Evolutionary conservation across 1,284 basidiomycete genomes (phyloP).

Genomic region (Cutaneotrichosporon dermatis): DNA sequence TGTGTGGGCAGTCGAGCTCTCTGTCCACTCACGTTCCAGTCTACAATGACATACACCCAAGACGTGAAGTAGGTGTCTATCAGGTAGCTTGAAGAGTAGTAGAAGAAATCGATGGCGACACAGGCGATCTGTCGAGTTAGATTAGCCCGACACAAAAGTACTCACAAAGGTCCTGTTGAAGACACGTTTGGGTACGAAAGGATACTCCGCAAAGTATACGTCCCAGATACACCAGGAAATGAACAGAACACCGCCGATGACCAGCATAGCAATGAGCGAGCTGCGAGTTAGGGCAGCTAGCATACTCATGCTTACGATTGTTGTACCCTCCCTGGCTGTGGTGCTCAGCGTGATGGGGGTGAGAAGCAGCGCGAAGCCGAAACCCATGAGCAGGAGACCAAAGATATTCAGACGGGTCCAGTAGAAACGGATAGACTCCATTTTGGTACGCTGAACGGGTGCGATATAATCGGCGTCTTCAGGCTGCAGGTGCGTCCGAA

Average conservation of each 20-base stretch:
- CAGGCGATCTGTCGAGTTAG: constrained; percentile 8
- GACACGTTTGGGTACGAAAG: constrained; percentile 47
- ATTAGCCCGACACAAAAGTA: too few relatives aligned
- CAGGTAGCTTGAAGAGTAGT: constrained; percentile 33
- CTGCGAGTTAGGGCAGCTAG: not conserved
- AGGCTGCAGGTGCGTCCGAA: too few relatives aligned
- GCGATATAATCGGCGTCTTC: too few relatives aligned
- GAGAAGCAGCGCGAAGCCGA: constrained; percentile 45
- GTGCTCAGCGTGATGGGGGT: constrained; percentile 44
- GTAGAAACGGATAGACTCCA: constrained; percentile 11
- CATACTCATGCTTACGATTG: not conserved
- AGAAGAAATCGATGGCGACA: constrained; percentile 38
- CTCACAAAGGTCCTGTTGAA: constrained; percentile 44
- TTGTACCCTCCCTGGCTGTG: constrained; percentile 43
- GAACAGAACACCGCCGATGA: constrained; percentile 45
- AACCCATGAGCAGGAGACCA: constrained; percentile 46
- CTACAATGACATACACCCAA: constrained; percentile 36
- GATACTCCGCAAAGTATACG: constrained; percentile 38
- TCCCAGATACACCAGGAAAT: constrained; percentile 47
- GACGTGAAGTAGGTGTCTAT: constrained; percentile 35
- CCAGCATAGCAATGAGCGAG: constrained; percentile 50
- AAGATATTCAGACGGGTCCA: constrained; percentile 41
- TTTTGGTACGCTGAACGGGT: too few relatives aligned
- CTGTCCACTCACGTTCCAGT: constrained; percentile 20
- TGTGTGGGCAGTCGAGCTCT: not conserved